Evolutionary conservation across 1,139 yeast genomes (phyloP).

Genomic region (Diutina neorugosa): DNA sequence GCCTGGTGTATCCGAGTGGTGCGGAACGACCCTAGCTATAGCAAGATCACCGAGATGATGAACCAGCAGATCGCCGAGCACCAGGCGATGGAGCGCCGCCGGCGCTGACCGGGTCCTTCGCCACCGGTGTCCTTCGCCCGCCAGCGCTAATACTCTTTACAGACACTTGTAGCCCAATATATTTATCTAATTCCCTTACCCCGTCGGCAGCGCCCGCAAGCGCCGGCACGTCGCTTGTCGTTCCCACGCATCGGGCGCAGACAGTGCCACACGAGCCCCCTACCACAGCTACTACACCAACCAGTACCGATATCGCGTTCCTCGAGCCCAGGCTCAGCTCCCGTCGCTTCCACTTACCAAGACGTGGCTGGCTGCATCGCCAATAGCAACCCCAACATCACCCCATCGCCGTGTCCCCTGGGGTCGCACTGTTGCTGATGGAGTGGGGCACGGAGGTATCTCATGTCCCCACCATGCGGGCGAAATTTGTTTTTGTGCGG

Average conservation of each 20-base stretch:
- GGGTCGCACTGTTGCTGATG: neutral
- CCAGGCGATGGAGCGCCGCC: neutral
- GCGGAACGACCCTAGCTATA: neutral
- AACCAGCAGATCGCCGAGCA: slow-evolving; percentile 1
- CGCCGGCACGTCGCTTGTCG: neutral
- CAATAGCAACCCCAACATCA: neutral
- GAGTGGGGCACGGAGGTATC: neutral
- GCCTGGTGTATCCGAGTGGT: slow-evolving; percentile 19
- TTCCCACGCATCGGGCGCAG: neutral
- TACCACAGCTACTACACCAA: too few species aligned
- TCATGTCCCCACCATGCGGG: neutral
- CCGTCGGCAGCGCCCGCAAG: neutral
- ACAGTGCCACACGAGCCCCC: too few species aligned
- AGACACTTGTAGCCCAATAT: neutral
- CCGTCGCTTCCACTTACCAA: too few species aligned
- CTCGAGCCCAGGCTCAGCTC: too few species aligned
- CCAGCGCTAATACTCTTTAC: neutral
- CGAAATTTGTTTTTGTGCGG: neutral
- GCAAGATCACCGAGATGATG: slow-evolving; percentile 2
- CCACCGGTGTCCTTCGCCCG: neutral
- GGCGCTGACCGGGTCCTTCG: neutral
- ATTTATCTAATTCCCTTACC: neutral
- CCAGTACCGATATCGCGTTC: neutral
- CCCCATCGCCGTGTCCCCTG: neutral
- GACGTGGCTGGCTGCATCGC: too few species aligned